phyloP scores from a whole-genome alignment of 2,329 filamentous ascomycete species.

The Aspergillus pseudotamarii region DNA sequence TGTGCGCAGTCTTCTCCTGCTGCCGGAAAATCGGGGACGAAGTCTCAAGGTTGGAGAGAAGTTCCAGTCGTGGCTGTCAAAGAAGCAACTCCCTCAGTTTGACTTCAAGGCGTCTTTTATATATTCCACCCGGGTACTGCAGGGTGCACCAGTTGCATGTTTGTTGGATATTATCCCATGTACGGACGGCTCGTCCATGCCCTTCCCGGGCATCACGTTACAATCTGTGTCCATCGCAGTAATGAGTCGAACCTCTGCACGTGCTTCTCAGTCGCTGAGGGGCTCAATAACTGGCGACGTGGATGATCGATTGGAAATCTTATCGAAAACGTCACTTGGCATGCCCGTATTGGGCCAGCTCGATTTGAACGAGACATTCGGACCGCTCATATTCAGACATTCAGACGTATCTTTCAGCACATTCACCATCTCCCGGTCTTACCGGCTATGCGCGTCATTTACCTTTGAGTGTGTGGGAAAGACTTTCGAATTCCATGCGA shows the following conservation, averaged over 20 bases:
- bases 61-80: conserved; percentile 16
- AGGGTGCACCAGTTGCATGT: conserved; percentile 12
- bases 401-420: conserved; percentile 16
- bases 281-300: conserved; percentile 15
- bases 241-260: conserved; percentile 13
- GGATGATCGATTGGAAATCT: conserved; percentile 11
- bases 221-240: conserved; percentile 10
- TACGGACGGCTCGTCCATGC: conserved; percentile 8
- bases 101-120: conserved; percentile 14
- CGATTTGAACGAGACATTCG: conserved; percentile 12
- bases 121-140: conserved; percentile 13
- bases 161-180: conserved; percentile 8
- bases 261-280: conserved; percentile 16
- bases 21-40: conserved; percentile 18
- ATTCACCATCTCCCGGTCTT: conserved; percentile 15
- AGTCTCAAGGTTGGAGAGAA: conserved; percentile 12
- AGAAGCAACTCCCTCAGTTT: conserved; percentile 18
- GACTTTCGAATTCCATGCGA: neutral
- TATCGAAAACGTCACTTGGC: conserved; percentile 9
- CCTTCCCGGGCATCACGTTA: conserved; percentile 6
- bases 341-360: conserved; percentile 7
- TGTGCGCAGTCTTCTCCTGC: conserved; percentile 12
- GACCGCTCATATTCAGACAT: conserved; percentile 9
- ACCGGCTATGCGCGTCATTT: conserved; percentile 9
- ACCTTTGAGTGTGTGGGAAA: conserved; percentile 15